Evolutionary conservation across 2,329 filamentous ascomycete species (phyloP).

Genomic region (Epicoccum sorghinum): DNA sequence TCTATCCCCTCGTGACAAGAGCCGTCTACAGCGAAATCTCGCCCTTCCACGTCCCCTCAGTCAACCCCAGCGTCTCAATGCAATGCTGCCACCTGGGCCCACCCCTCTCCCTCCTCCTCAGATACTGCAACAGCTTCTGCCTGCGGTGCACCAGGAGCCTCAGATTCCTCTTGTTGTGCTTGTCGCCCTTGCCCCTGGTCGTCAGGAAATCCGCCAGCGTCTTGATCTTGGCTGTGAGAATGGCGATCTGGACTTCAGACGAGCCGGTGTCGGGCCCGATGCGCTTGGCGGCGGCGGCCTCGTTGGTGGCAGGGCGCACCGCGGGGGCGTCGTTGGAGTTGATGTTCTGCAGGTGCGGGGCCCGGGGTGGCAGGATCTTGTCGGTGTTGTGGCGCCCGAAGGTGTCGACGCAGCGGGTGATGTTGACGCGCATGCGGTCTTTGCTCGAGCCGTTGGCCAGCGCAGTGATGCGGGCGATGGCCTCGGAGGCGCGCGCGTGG

Average conservation of each 20-base stretch:
- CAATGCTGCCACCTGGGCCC: constrained; percentile 89
- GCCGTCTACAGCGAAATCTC: constrained; percentile 74
- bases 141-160: constrained; percentile 83
- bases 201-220: constrained; percentile 75
- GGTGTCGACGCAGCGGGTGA: constrained; percentile 79
- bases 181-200: constrained; percentile 78
- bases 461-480: constrained; percentile 78
- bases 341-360: constrained; percentile 52
- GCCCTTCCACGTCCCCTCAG: constrained; percentile 85
- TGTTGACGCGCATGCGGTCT: constrained; percentile 81
- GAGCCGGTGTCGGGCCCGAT: constrained; percentile 93
- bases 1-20: background rate
- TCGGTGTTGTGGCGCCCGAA: constrained; percentile 96
- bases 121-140: constrained; percentile 86
- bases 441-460: constrained; percentile 78
- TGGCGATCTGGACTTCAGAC: constrained; percentile 96
- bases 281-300: constrained; percentile 56
- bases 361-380: constrained; percentile 66
- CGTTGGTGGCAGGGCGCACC: constrained; percentile 53
- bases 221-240: constrained; percentile 92
- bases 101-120: constrained; percentile 87
- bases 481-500: constrained; percentile 74
- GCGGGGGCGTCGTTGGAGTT: constrained; percentile 50
- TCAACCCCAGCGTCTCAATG: constrained; percentile 82
- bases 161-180: constrained; percentile 91